Evolutionary conservation across 805 yeast species (phyloP), one percentile per base, ranked within the genome.

Genomic region (Pichia exigua): DNA sequence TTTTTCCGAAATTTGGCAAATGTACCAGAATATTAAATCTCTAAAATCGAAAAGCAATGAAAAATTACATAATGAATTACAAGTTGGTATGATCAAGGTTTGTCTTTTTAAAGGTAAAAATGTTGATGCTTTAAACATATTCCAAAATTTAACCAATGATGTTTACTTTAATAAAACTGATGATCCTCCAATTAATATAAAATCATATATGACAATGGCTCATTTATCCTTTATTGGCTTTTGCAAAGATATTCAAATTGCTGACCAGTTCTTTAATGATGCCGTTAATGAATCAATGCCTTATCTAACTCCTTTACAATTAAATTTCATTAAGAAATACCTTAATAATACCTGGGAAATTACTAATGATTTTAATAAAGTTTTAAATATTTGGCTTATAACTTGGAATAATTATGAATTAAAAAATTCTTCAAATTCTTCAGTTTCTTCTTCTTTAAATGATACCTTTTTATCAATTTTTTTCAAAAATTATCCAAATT

Each of bases 151-250:
- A 54, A 79, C 85, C 57, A 72, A 74, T 43, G 73, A 73, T 44
- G 74, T 78, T 44, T 79, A 79, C 45, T 53, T 64, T 8, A 59
- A 63, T 28, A 62, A 59, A 39, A 59, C 63, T 49, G 57, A 62
- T 38, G 65, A 65, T 28, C 69, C 69, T 21, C 69, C 69, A 46
- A 65, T 65, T 53, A 65, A 72, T 71, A 65, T 69, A 72, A 60
- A 65, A 47, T 74, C 81, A 48, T 76, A 83, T 32, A 71, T 85
- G 66, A 77, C 85, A 35, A 87, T 84, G 67, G 83, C 87, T 45
- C 95, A 87, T 70, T 73, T 86, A 54, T 75, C 84, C 3, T 87
- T 87, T 60, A 83, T 87, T 62, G 94, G 95, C 44, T 81, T 79
- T 57, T 84, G 89, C 65, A 79, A 78, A 62, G 90, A 87, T 62